A percentile compares a stretch with the other conserved stretches of the same genome.
Conservation (phyloP, 352 stramenopile genomes). For the Pythium vanterpoolii region DNA sequence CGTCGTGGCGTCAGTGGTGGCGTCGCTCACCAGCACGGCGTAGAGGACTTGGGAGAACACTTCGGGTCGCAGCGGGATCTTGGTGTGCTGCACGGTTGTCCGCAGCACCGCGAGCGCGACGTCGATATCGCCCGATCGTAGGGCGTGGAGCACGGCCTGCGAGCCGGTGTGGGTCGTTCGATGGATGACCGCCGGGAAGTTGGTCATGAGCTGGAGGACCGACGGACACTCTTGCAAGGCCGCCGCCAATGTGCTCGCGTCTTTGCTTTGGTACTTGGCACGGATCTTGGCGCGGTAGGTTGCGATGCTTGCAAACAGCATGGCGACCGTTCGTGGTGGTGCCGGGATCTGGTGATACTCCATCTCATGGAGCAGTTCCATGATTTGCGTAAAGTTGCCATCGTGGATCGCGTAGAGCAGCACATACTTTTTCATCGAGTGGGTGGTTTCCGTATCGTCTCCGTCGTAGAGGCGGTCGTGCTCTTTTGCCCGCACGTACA, state of each 20-base stretch:
- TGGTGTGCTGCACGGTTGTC: slow-evolving; percentile 24
- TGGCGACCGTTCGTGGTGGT: slow-evolving; percentile 36
- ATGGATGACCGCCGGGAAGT: slow-evolving; percentile 55
- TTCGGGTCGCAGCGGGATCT: slow-evolving; percentile 43
- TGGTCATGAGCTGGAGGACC: slow-evolving; percentile 48
- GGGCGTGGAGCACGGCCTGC: slow-evolving; percentile 41
- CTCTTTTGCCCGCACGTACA: slow-evolving; percentile 58
- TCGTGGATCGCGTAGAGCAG: slow-evolving; percentile 58
- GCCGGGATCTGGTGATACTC: slow-evolving; percentile 53
- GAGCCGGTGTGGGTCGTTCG: slow-evolving; percentile 47
- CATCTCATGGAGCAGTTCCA: slow-evolving; percentile 78
- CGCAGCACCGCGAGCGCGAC: slow-evolving; percentile 48
- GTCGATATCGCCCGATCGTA: slow-evolving; percentile 43
- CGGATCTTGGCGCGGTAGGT: slow-evolving; percentile 36
- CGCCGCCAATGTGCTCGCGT: slow-evolving; percentile 12
- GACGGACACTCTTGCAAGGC: slow-evolving; percentile 45
- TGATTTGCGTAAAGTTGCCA: slow-evolving; percentile 71
- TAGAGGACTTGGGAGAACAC: slow-evolving; percentile 69
- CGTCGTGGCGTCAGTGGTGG: slow-evolving; percentile 15
- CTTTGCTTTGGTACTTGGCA: neutral
- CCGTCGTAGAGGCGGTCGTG: slow-evolving; percentile 47
- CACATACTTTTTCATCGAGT: slow-evolving; percentile 62
- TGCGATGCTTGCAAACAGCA: slow-evolving; percentile 57
- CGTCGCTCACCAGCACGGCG: slow-evolving; percentile 40
- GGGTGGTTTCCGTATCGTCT: slow-evolving; percentile 39